Base-by-base conservation (phyloP, 1,139 yeast species). In the Lodderomyces theae region DNA sequence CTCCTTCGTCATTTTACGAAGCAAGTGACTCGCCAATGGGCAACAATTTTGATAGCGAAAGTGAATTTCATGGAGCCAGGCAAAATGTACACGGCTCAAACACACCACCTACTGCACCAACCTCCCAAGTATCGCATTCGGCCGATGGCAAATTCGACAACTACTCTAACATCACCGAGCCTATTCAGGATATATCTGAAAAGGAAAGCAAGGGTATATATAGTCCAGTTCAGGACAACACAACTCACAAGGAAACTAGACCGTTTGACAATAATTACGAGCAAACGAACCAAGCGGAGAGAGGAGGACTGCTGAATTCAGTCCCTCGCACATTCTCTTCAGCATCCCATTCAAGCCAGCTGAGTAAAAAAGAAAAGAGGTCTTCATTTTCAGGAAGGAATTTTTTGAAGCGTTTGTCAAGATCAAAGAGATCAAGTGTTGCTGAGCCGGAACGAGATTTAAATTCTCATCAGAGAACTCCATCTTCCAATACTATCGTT, bases 341-440 rank as follows among this genome's bases (percentile, higher is more conserved):
- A 15, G 32, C 33, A 15, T 34, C 43, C 11, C 21, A 30, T 9
- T 28, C 44, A 18, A 25, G 40, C 9, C 40, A 26, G 21, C 15
- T 35, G 12, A 42, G 21, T 24, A 34, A 37, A 10, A 43, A 40
- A 18, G 45, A 41, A 10, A 58, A 54, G 35, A 49, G 56, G 22
- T 53, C 57, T 12, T 54, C 63, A 2, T 57, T 63, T 34, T 54
- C 58, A 11, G 58, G 70, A 1, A 64, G 58, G 46, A 63, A 56
- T 39, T 50, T 69, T 17, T 64, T 69, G 47, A 66, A 63, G 42
- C 48, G 72, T 37, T 56, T 69, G 11, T 67, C 73, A 0, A 57
- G 60, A 37, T 51, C 66, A 3, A 54, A 47, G 39, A 53, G 57
- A 38, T 36, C 51, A 5, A 51, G 51, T 40, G 52, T 51, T 11